A percentile compares a stretch with the other conserved stretches of the same genome.
Conservation (phyloP, 78 protist species). For the Diacronema lutheri region DNA sequence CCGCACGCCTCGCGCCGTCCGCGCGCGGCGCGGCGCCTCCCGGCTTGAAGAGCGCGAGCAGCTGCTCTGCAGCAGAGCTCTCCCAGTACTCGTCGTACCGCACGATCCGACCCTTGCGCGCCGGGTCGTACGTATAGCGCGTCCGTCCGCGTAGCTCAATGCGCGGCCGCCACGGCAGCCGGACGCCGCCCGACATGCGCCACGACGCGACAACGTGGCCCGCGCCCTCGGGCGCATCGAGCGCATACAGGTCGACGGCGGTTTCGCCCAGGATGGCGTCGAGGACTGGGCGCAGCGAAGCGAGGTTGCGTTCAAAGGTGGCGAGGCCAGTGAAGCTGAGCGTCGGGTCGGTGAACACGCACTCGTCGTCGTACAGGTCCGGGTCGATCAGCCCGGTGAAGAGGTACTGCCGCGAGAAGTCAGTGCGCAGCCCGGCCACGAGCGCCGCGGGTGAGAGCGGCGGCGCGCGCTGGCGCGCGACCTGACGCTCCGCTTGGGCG, state of each 20-base stretch:
- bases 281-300: background rate
- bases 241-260: background rate
- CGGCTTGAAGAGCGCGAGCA: too few species aligned
- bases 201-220: background rate
- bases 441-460: background rate
- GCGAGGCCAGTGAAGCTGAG: background rate
- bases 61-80: too few species aligned
- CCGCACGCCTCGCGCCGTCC: too few species aligned
- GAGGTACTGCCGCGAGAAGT: background rate
- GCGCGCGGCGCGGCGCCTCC: too few species aligned
- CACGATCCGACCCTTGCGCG: background rate
- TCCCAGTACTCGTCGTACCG: background rate
- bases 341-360: constrained; percentile 18
- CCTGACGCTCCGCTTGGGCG: too few species aligned
- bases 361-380: background rate
- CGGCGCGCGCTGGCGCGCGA: too few species aligned
- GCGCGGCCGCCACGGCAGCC: constrained; percentile 3
- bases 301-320: background rate
- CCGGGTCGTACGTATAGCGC: background rate
- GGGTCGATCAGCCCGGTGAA: background rate
- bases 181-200: background rate
- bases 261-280: background rate
- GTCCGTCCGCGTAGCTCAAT: background rate
- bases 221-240: background rate
- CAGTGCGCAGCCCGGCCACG: background rate